Conservation (phyloP, 2,329 filamentous ascomycete species). For the Aureobasidium melanogenum region DNA sequence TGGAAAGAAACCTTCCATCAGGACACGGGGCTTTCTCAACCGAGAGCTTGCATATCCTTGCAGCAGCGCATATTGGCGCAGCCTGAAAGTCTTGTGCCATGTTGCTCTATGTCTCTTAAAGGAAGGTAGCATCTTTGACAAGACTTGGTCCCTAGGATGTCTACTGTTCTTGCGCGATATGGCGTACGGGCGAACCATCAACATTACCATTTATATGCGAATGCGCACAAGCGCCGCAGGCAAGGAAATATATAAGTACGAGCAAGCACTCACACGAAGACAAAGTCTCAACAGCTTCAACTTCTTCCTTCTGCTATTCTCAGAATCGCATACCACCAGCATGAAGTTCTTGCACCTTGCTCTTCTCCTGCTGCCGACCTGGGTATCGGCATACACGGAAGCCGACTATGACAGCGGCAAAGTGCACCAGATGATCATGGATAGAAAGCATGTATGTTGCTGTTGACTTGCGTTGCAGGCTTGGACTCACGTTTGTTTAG, state of each 20-base stretch:
- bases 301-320: too few species aligned
- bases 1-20: background rate
- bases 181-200: background rate
- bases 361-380: conserved; percentile 1
- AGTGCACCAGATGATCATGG: conserved; percentile 14
- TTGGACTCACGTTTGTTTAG: background rate
- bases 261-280: background rate
- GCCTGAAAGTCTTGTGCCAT: background rate
- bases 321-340: background rate
- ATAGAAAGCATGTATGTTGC: conserved; percentile 3
- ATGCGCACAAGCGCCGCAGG: too few species aligned
- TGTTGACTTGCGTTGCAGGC: too few species aligned
- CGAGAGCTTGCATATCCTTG: background rate
- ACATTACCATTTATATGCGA: too few species aligned
- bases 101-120: background rate
- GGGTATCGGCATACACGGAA: conserved; percentile 7
- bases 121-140: background rate
- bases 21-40: background rate
- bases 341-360: conserved; percentile 9
- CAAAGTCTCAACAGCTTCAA: background rate
- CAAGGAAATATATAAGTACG: too few species aligned
- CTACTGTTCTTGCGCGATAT: background rate
- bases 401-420: conserved; percentile 11
- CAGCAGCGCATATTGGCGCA: background rate
- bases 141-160: background rate